Evolutionary conservation across 2,329 filamentous ascomycete genomes (phyloP).

Genomic region (Zasmidium angulare): DNA sequence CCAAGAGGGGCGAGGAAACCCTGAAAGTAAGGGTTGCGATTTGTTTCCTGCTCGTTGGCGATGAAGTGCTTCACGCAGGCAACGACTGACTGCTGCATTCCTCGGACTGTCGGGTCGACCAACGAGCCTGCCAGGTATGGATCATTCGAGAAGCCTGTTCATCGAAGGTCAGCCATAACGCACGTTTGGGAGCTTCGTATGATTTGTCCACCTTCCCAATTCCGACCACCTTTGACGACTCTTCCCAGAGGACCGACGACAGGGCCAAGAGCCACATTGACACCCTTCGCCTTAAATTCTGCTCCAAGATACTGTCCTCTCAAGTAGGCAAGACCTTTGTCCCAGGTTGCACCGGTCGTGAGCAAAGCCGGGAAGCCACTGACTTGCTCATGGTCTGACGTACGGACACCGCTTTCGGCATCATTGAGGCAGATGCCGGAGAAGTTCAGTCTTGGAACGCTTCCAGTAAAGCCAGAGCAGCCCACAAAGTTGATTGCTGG

Average conservation of each 20-base stretch:
- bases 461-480: conserved; percentile 56
- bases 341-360: conserved; percentile 39
- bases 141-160: conserved; percentile 61
- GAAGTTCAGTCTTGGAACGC: conserved; percentile 40
- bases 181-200: too few species aligned
- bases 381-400: conserved; percentile 55
- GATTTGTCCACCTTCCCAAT: conserved; percentile 30
- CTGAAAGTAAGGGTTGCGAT: conserved; percentile 24
- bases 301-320: conserved; percentile 35
- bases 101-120: conserved; percentile 24
- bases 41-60: conserved; percentile 31
- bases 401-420: conserved; percentile 38
- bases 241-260: conserved; percentile 33
- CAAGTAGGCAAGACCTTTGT: conserved; percentile 34
- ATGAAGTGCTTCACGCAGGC: conserved; percentile 34
- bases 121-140: conserved; percentile 38
- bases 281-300: conserved; percentile 33
- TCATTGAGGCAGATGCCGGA: conserved; percentile 44
- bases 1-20: conserved; percentile 20
- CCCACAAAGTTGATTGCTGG: conserved; percentile 18
- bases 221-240: conserved; percentile 32
- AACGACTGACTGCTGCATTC: conserved; percentile 39
- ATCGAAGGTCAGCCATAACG: too few species aligned
- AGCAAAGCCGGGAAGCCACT: conserved; percentile 41
- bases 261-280: conserved; percentile 32